Base-by-base conservation (phyloP, 495 filamentous ascomycete species). In the Staphylotrichum longicolle region DNA sequence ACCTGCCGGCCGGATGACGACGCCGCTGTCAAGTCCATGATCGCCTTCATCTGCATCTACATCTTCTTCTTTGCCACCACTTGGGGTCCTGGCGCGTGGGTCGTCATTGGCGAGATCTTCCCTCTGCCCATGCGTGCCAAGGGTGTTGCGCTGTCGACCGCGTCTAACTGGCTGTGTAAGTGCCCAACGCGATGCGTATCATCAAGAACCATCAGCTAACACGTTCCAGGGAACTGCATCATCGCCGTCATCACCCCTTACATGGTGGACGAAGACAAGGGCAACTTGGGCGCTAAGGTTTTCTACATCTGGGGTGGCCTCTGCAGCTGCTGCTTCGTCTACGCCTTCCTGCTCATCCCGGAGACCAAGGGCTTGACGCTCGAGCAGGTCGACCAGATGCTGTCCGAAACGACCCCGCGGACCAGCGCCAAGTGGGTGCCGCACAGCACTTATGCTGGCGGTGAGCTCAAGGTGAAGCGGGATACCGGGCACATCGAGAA, bases 281-380 rank as follows among this genome's bases (percentile, higher is more conserved):
- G 87, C 64, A 87, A 90, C 74, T 77, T 91, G 32, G 81, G 80
- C 37, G 74, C 85, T 70, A 86, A 86, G 70, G 85, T 93, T 60
- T 93, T 91, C 77, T 91, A 87, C 77, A 82, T 90, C 70, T 91
- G 88, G 88, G 88, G 87, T 49, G 74, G 76, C 5, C 83, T 90
- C 49, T 91, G 88, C 79, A 71, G 77, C 59, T 57, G 74, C 66
- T 85, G 82, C 68, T 80, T 90, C 66, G 61, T 89, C 68, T 91
- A 85, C 75, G 81, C 87, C 56, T 93, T 88, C 80, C 86, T 90
- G 80, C 81, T 92, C 45, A 79, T 93, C 51, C 87, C 88, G 44
- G 90, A 93, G 82, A 93, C 89, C 71, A 93, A 92, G 84, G 90
- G 89, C 61, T 78, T 95, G n/a, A 87, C 88, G 8, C 88, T 93